Evolutionary conservation across 495 filamentous ascomycete species (phyloP), one percentile per base, ranked within the genome.

Genomic region (Penicillium longicatenatum): DNA sequence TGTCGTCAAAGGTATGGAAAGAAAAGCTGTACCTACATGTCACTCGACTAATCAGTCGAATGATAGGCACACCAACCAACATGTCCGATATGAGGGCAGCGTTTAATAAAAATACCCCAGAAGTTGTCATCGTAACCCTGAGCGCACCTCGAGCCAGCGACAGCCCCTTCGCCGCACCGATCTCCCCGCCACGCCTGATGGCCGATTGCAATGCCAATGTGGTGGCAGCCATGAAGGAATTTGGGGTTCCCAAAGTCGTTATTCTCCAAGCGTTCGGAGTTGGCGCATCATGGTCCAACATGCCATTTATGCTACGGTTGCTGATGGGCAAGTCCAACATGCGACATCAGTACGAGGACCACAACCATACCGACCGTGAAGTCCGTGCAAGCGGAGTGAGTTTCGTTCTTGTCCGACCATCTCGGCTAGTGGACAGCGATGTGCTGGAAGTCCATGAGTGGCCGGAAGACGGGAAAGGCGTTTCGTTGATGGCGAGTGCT

Each of bases 241-340:
- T 67, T 35, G 69, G 70, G 12, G 63, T 76, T 17, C 50, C 50
- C 59, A 75, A 75, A 43, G 52, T 74, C n/a, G 71, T 80, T 30
- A 65, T 80, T 19, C 66, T 78, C 62, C 76, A 76, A 48, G 76
- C 77, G 14, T 72, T 75, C 60, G 76, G 76, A 29, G 76, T 75
- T 35, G 77, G 75, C 37, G 70, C 73, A 31, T 80, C 77, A 33
- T 80, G 77, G 77, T 58, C 52, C 17, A 75, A 72, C 50, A 73
- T 80, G 66, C 66, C 68, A 43, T 80, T 68, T 52, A 26, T 74
- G 47, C 50, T 70, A 47, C 73, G 68, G 31, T 57, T 67, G 35
- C 65, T 80, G 46, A 73, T 80, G 73, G 62, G 63, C 57, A 74
- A 70, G 64, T 74, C 75, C 53, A 80, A 79, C 48, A 70, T 80